Conservation (phyloP, 1,284 basidiomycete genomes). For the Melampsora abietis-canadensis region DNA sequence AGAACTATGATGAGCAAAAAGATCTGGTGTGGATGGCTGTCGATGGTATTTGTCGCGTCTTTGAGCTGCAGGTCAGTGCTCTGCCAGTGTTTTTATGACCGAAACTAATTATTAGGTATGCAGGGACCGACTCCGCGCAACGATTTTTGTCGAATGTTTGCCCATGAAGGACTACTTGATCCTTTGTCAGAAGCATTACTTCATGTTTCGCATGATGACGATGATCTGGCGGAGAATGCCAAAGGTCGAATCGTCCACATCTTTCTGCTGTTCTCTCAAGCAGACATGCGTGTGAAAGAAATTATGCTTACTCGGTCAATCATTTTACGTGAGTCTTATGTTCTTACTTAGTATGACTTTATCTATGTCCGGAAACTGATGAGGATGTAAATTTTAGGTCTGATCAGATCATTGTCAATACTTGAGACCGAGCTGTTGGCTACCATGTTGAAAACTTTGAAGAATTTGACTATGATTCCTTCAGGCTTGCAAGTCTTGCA, state of each 20-base stretch:
- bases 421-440: constrained; percentile 80
- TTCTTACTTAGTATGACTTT: constrained; percentile 38
- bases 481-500: constrained; percentile 86
- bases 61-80: constrained; percentile 67
- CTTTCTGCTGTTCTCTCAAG: constrained; percentile 86
- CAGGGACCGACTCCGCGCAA: constrained; percentile 93
- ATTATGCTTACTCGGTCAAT: constrained; percentile 85
- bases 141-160: constrained; percentile 97
- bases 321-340: constrained; percentile 67
- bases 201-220: constrained; percentile 75
- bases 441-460: constrained; percentile 86
- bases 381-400: constrained; percentile 60
- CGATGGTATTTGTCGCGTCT: constrained; percentile 88
- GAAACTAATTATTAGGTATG: not conserved
- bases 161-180: constrained; percentile 86
- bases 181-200: constrained; percentile 84
- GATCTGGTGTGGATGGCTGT: constrained; percentile 91
- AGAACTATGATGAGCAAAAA: constrained; percentile 81
- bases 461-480: constrained; percentile 89
- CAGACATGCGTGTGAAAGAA: constrained; percentile 84
- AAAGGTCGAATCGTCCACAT: constrained; percentile 86
- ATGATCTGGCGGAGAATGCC: constrained; percentile 62
- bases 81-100: too few species aligned
- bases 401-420: constrained; percentile 72
- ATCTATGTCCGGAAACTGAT: constrained; percentile 29